Evolutionary conservation across 768 basidiomycete genomes (phyloP), one percentile per base, ranked within the genome.

Genomic region (Grammothele lineata): DNA sequence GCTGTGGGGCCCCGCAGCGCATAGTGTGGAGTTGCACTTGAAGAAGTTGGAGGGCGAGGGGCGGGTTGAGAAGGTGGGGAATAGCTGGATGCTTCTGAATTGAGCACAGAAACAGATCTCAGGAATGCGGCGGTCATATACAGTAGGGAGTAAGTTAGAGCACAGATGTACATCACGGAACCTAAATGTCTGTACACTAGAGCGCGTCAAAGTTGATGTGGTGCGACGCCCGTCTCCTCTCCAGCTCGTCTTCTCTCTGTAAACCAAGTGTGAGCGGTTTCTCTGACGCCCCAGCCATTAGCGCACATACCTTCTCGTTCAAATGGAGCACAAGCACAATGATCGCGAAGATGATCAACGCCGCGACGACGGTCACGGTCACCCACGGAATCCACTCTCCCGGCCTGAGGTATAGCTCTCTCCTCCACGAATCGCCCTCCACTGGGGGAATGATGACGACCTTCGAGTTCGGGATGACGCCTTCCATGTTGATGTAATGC

Each of bases 361-460:
- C 80, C 3, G 76, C 80, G 7, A 95, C 69, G 0, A 95, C 85
- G 0, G 88, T 90, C 33, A 91, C 67, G n/a, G 87, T 94, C 12
- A 99, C 96, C 90, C 87, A 94, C 1, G 92, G 92, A 51, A 97
- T 92, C 93, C 94, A 99, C 59, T 91, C 87, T 15, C 96, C 96
- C 3, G 96, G 96, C 24, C 92, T 70, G 56, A 99, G 69, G 62
- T 91, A 99, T 51, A 98, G 68, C 67, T 95, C 87, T 41, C 84
- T 80, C 59, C 81, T 87, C 96, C 96, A 99, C 23, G 70, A 65
- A 12, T 75, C 75, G 18, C 72, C 70, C 6, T 70, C 71, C 3
- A 73, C 60, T 0, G 85, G 79, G 0, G 95, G 94, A 32, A 87
- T 80, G 57, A 99, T 93, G n/a, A 98, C 86, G 12, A 99, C 81